Evolutionary conservation across 441 rosid genomes (phyloP).

Genomic region (Raphanus hybrid): DNA sequence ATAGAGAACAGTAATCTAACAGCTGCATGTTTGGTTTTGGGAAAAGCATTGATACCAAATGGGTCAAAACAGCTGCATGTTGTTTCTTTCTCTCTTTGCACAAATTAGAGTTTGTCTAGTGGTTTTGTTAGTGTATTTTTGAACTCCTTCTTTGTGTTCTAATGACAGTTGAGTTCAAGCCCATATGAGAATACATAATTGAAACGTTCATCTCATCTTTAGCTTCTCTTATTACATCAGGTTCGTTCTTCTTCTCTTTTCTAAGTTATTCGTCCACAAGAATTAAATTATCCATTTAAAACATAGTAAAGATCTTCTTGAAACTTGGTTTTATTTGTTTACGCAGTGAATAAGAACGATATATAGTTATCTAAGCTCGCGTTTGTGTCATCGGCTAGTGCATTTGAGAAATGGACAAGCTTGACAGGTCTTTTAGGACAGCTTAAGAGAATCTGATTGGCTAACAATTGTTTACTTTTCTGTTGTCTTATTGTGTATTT

Average conservation of each 20-base stretch:
- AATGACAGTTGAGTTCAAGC: conserved; percentile 66
- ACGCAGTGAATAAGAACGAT: conserved; percentile 61
- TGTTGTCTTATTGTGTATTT: conserved; percentile 13
- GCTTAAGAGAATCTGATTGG: conserved; percentile 73
- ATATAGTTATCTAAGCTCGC: conserved; percentile 76
- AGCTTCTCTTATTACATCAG: conserved; percentile 84
- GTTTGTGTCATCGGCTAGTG: conserved; percentile 78
- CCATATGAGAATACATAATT: conserved; percentile 75
- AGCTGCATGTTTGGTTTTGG: conserved; percentile 73
- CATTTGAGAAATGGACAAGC: conserved; percentile 81
- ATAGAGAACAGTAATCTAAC: conserved; percentile 79
- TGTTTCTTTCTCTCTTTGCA: neutral
- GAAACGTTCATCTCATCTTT: conserved; percentile 73
- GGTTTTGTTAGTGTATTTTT: too few relatives aligned
- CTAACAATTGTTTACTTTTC: conserved; percentile 8
- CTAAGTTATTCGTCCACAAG: neutral
- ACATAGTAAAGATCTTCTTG: conserved; percentile 1
- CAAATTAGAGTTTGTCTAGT: neutral
- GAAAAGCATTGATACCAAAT: conserved; percentile 66
- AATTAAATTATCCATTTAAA: conserved; percentile 1
- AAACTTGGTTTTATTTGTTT: conserved; percentile 14
- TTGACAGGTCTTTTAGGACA: conserved; percentile 72
- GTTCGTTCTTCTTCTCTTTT: conserved; percentile 35
- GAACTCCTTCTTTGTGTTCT: too few relatives aligned
- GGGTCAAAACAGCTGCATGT: conserved; percentile 61